phyloP scores from a whole-genome alignment of 129 eudicot genomes.

The Helichrysum umbraculigerum region DNA sequence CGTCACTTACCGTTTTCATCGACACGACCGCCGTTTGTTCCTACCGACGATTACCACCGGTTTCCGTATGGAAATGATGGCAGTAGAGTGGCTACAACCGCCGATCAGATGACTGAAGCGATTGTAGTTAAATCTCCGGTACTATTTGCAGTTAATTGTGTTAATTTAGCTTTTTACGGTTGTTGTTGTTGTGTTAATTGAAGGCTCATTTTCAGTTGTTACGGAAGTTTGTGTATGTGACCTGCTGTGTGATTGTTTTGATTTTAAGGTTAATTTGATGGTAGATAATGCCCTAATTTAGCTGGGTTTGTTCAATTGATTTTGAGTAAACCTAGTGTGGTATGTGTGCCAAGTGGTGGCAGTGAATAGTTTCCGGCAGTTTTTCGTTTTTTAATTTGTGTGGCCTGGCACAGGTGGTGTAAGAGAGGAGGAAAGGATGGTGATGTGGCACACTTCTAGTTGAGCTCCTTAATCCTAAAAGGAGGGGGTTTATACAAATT shows the following conservation, averaged over 20 bases:
- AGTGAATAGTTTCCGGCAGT: not conserved
- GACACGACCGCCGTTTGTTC: constrained; percentile 67
- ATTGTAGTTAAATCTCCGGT: constrained; percentile 77
- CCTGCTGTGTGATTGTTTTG: constrained; percentile 3
- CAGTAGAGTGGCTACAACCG: constrained; percentile 27
- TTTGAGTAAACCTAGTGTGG: constrained; percentile 7
- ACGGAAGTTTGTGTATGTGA: not conserved
- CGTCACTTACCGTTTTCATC: constrained; percentile 69
- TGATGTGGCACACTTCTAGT: too few relatives aligned
- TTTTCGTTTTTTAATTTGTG: not conserved
- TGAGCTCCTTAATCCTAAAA: too few relatives aligned
- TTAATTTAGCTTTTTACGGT: not conserved
- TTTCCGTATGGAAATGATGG: constrained; percentile 45
- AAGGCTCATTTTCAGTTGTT: not conserved
- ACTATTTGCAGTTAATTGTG: constrained; percentile 31
- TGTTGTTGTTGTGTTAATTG: not conserved
- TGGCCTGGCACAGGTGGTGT: not conserved
- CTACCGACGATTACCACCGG: constrained; percentile 70
- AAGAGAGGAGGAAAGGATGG: too few relatives aligned
- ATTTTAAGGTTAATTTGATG: not conserved
- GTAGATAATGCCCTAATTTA: constrained; percentile 16
- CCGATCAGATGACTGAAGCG: constrained; percentile 57
- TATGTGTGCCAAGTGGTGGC: not conserved
- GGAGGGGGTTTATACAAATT: too few relatives aligned
- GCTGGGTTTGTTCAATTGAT: constrained; percentile 19